Evolutionary conservation across 129 eudicot species (phyloP).

Genomic region (Mikania micrantha): DNA sequence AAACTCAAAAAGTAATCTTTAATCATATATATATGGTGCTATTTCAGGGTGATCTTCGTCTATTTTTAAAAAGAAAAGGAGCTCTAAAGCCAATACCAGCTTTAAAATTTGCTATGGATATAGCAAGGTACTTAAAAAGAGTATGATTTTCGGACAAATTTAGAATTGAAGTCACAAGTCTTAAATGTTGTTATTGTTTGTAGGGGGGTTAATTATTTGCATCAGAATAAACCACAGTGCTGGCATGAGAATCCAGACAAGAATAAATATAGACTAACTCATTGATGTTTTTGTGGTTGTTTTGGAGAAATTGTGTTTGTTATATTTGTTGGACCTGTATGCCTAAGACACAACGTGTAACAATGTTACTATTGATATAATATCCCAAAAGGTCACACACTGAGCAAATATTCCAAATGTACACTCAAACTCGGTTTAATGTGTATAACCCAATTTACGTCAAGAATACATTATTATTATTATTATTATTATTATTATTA

Average conservation of each 20-base stretch:
- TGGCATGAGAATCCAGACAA: slow-evolving; percentile 72
- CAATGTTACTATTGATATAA: no score
- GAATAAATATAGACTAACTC: no score
- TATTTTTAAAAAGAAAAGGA: slow-evolving; percentile 56
- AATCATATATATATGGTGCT: slow-evolving; percentile 9
- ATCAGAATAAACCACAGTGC: slow-evolving; percentile 87
- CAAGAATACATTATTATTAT: no score
- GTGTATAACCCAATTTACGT: no score
- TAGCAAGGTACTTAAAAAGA: slow-evolving; percentile 55
- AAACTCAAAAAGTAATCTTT: background rate
- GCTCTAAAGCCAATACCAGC: slow-evolving; percentile 65
- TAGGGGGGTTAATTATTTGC: slow-evolving; percentile 95
- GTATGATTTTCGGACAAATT: background rate
- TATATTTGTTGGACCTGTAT: no score
- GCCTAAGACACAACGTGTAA: no score
- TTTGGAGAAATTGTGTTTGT: no score
- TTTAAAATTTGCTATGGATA: slow-evolving; percentile 75
- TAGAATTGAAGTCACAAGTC: background rate
- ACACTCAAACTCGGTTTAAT: no score
- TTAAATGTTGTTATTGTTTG: background rate
- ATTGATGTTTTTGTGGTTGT: no score
- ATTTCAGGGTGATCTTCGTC: slow-evolving; percentile 76
- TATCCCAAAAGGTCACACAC: no score
- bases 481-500: no score
- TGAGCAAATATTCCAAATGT: no score